A percentile compares a stretch with the other conserved stretches of the same genome.
Conservation (phyloP, 805 yeast genomes). For the Torulaspora delbrueckii region DNA sequence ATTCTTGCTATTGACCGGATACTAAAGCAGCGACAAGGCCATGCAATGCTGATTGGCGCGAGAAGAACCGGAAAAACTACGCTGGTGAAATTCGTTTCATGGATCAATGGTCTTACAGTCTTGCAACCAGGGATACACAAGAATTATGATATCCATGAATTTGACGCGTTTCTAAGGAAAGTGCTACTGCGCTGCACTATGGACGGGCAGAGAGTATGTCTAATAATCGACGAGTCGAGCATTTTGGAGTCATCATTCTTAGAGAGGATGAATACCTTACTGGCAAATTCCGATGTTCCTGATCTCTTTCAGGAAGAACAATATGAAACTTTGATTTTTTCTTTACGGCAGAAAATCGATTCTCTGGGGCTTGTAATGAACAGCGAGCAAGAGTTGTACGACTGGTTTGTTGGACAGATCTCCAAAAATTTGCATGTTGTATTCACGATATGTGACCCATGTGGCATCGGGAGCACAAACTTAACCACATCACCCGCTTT, state of each 20-base stretch:
- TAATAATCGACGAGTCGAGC: slow-evolving; percentile 76
- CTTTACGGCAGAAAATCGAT: slow-evolving; percentile 54
- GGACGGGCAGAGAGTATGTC: slow-evolving; percentile 58
- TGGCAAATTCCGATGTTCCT: slow-evolving; percentile 90
- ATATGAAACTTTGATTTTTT: slow-evolving; percentile 43
- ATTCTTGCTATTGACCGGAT: slow-evolving; percentile 77
- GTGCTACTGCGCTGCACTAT: slow-evolving; percentile 48
- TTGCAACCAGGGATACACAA: slow-evolving; percentile 54
- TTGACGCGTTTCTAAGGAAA: slow-evolving; percentile 58
- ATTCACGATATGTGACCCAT: slow-evolving; percentile 62
- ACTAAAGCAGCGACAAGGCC: slow-evolving; percentile 82
- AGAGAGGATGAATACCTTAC: slow-evolving; percentile 87
- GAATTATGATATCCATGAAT: slow-evolving; percentile 53
- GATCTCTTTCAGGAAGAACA: slow-evolving; percentile 82
- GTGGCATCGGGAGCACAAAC: slow-evolving; percentile 36
- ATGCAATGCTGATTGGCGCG: slow-evolving; percentile 77
- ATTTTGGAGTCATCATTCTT: slow-evolving; percentile 71
- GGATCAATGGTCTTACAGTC: slow-evolving; percentile 77
- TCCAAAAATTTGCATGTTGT: slow-evolving; percentile 75
- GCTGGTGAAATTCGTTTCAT: slow-evolving; percentile 73
- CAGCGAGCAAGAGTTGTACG: slow-evolving; percentile 60
- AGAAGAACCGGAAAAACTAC: slow-evolving; percentile 80
- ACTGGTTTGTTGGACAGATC: slow-evolving; percentile 69
- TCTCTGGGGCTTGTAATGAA: slow-evolving; percentile 60
- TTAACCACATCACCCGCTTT: slow-evolving; percentile 79